Conservation (phyloP, 1,284 basidiomycete species). For the Agroathelia rolfsii region DNA sequence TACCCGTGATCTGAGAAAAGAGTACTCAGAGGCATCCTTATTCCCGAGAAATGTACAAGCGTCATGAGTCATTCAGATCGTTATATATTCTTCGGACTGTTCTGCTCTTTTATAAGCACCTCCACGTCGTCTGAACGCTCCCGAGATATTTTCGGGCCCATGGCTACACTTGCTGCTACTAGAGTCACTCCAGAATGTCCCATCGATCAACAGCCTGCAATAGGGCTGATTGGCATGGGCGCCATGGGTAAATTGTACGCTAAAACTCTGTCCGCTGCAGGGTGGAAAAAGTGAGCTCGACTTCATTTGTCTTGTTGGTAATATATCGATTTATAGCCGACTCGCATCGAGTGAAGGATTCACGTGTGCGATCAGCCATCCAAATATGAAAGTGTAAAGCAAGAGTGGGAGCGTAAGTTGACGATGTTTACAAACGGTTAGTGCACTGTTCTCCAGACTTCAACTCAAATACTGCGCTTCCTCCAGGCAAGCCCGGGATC, state of each 20-base stretch:
- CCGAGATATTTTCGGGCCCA: no score
- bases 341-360: slow-evolving; percentile 41
- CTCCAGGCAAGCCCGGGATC: slow-evolving; percentile 43
- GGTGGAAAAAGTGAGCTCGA: slow-evolving; percentile 69
- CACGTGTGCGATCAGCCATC: slow-evolving; percentile 87
- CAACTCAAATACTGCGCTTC: slow-evolving; percentile 7
- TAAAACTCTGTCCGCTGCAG: slow-evolving; percentile 59
- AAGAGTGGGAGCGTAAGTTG: slow-evolving; percentile 52
- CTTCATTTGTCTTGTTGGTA: slow-evolving; percentile 1
- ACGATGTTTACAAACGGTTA: no score
- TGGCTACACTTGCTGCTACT: no score
- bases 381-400: slow-evolving; percentile 58
- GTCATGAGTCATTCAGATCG: no score
- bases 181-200: slow-evolving; percentile 43
- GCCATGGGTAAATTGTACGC: slow-evolving; percentile 97
- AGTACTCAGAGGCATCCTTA: no score
- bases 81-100: no score
- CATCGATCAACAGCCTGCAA: slow-evolving; percentile 54
- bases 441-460: background rate
- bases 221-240: slow-evolving; percentile 88
- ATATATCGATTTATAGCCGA: background rate
- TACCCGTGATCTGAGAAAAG: no score
- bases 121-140: no score
- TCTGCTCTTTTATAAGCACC: no score
- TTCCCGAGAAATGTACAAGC: no score